Base-by-base conservation (phyloP, 768 basidiomycete genomes). In the Mycena vulgaris region DNA sequence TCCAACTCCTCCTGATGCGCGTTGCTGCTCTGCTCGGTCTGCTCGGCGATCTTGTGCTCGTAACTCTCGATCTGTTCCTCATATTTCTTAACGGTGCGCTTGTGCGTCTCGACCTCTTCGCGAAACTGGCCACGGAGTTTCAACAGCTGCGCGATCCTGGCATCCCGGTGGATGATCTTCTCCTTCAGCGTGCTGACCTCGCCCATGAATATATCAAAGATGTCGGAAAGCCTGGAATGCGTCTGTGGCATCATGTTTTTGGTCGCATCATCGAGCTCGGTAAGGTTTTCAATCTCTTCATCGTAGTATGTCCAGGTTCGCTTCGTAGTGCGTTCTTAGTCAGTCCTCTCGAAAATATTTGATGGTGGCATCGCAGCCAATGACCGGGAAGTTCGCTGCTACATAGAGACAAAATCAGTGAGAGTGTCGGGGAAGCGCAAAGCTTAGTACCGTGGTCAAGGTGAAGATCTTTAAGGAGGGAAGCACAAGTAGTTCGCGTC, bases 21-120 rank as follows among this genome's bases (percentile, higher is more conserved):
- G 35, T 11, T 35, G 52, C 31, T n/a, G 52, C 19, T 35, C 31
- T 55, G 31, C 52, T 55, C 52, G 19, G 52, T 35, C 52, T 55
- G 11, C 31, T 55, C 21, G 52, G 52, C 52, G 52, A 55, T 39
- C 37, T 9, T 39, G 37, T 39, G 37, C 37, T 39, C 37, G 37
- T 39, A 39, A 16, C 37, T 39, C 37, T 39, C 37, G 37, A 39
- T 55, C 31, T 55, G 31, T 23, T 55, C 52, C 31, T 55, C 52
- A 17, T 55, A 55, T 55, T 55, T 55, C 52, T 35, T 35, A 19
- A 33, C 31, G 52, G 52, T 55, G 52, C 52, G 52, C 33, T 35
- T 33, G 52, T 55, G 21, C 52, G 52, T 55, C 52, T 55, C n/a
- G n/a, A n/a, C n/a, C 52, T 55, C 52, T 21, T 55, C 52, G 52